Evolutionary conservation across 2,329 filamentous ascomycete species (phyloP).

Genomic region (Proliferodiscus dingleyae): DNA sequence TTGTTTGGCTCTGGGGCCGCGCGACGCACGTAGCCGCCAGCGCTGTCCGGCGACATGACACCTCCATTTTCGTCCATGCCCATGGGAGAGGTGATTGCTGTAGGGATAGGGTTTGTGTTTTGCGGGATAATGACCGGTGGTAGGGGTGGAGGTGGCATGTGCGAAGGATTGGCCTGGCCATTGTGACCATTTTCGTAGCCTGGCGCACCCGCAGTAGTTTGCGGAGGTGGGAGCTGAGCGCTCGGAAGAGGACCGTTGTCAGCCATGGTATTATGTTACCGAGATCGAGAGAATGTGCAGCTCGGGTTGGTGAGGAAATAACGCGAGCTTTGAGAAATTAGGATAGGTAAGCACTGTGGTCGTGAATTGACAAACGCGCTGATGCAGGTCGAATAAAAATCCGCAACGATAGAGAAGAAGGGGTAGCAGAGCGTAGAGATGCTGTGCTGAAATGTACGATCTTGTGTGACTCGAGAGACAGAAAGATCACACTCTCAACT

Average conservation of each 20-base stretch:
- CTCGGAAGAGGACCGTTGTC: conserved; percentile 62
- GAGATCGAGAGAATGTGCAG: conserved; percentile 20
- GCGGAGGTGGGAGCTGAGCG: conserved; percentile 65
- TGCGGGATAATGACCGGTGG: conserved; percentile 82
- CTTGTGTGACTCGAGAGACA: conserved; percentile 30
- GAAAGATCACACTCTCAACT: conserved; percentile 25
- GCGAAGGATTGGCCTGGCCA: conserved; percentile 62
- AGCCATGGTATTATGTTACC: conserved; percentile 57
- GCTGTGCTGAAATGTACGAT: conserved; percentile 20
- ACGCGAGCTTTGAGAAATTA: conserved; percentile 23
- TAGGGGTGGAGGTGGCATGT: conserved; percentile 87
- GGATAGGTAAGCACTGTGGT: conserved; percentile 12
- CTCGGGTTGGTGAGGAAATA: conserved; percentile 14
- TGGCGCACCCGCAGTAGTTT: conserved; percentile 64
- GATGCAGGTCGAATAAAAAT: conserved; percentile 17
- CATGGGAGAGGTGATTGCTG: conserved; percentile 84
- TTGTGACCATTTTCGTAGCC: conserved; percentile 75
- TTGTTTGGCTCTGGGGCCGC: conserved; percentile 98
- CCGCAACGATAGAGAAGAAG: conserved; percentile 20
- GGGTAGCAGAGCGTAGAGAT: conserved; percentile 13
- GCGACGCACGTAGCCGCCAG: conserved; percentile 76
- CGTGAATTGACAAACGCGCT: conserved; percentile 17
- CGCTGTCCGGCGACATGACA: conserved; percentile 81
- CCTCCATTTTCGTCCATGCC: conserved; percentile 61
- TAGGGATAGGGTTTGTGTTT: conserved; percentile 93